These are phyloP conservation scores for Chlorella variabilis DNA, from an alignment of 163 green algal genomes.

Conservation along the genomic window DNA sequence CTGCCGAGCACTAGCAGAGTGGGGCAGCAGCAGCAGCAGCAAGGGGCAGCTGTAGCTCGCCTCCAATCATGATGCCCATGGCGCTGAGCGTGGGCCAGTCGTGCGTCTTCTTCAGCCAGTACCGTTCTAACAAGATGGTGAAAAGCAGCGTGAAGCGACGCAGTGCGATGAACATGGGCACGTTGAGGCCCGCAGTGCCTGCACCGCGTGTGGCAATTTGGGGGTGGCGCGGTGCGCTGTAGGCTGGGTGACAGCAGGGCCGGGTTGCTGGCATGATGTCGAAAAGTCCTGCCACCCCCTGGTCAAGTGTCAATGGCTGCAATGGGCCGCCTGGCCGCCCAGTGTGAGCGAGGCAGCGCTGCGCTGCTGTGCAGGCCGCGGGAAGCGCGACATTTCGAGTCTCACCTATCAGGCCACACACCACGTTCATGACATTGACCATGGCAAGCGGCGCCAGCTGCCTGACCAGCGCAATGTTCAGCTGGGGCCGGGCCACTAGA, in stretches of 20 bases:
- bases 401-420: conserved; percentile 71
- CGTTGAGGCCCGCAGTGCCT: conserved; percentile 75
- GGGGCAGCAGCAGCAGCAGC: background rate
- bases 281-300: no score
- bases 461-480: conserved; percentile 51
- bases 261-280: no score
- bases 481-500: conserved; percentile 51
- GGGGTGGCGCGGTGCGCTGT: no score
- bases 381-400: no score
- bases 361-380: no score
- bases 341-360: no score
- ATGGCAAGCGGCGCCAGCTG: conserved; percentile 62
- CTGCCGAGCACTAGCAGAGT: no score
- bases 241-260: no score
- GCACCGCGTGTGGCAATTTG: background rate
- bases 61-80: conserved; percentile 76
- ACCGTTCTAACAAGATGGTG: conserved; percentile 73
- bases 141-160: conserved; percentile 80
- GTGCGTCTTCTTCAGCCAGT: conserved; percentile 67
- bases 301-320: no score
- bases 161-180: conserved; percentile 86
- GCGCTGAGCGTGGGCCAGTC: conserved; percentile 62
- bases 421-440: conserved; percentile 77
- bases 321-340: no score
- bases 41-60: background rate